Percentiles rank a stretch among this genome's conserved stretches.
These are phyloP conservation scores for Pezicula rhizophila DNA, from an alignment of 2,329 filamentous ascomycete genomes.

Conservation along the genomic window DNA sequence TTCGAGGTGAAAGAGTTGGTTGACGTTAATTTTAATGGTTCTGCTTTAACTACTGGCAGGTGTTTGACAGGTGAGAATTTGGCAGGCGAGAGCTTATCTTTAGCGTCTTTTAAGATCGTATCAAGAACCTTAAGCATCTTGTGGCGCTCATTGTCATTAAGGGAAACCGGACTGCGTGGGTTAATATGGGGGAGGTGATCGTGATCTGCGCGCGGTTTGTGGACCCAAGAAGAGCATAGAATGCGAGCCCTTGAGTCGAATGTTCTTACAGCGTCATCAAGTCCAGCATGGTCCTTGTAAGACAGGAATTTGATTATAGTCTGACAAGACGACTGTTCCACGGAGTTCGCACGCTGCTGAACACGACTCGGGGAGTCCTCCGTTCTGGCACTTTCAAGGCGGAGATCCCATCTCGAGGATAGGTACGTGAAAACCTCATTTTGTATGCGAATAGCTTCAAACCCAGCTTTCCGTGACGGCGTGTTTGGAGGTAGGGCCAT, in stretches of 20 bases:
- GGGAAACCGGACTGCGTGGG: neutral
- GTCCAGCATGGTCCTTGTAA: neutral
- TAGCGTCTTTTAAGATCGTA: too few relatives aligned
- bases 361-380: constrained; percentile 2
- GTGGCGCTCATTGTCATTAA: constrained; percentile 1
- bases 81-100: too few relatives aligned
- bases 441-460: too few relatives aligned
- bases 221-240: constrained; percentile 5
- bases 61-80: too few relatives aligned
- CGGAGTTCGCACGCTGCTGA: neutral
- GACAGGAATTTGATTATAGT: constrained; percentile 3
- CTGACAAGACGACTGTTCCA: constrained; percentile 1
- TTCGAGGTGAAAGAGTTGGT: too few relatives aligned
- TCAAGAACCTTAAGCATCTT: constrained; percentile 3
- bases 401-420: constrained; percentile 5
- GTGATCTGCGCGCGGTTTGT: constrained; percentile 8
- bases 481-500: too few relatives aligned
- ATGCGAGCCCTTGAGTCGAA: constrained; percentile 2
- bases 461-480: too few relatives aligned
- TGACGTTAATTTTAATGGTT: too few relatives aligned
- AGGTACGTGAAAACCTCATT: constrained; percentile 3
- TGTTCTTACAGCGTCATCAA: neutral
- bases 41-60: too few relatives aligned
- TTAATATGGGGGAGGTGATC: constrained; percentile 6
- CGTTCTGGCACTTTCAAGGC: neutral